These are phyloP conservation scores for Chimonanthus praecox DNA, from an alignment of 164 flowering plant species.

Conservation along the genomic window DNA sequence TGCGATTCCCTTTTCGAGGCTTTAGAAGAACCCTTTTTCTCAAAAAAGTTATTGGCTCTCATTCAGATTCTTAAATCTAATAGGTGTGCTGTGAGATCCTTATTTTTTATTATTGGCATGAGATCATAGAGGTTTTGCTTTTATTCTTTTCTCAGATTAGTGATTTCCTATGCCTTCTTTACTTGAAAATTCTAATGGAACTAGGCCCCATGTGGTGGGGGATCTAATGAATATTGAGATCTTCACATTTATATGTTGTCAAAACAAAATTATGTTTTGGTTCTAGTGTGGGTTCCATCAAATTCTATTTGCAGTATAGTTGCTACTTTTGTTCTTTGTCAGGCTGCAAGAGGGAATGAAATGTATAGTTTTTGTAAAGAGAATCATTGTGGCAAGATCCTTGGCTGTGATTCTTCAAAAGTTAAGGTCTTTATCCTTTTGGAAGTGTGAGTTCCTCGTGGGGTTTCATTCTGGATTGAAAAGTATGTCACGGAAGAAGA, in stretches of 20 bases:
- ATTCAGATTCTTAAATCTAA: conserved; percentile 57
- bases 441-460: conserved; percentile 81
- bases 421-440: conserved; percentile 43
- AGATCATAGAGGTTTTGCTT: neutral
- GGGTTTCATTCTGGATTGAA: conserved; percentile 72
- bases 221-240: neutral
- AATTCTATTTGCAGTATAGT: neutral
- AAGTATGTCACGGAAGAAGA: conserved; percentile 62
- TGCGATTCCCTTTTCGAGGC: conserved; percentile 40
- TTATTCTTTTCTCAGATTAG: neutral
- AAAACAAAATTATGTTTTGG: too few species aligned
- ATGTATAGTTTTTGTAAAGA: conserved; percentile 89
- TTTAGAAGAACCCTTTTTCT: conserved; percentile 77
- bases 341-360: conserved; percentile 71
- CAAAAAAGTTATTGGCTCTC: conserved; percentile 67
- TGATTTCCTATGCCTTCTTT: neutral
- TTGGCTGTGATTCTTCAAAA: conserved; percentile 57
- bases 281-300: neutral
- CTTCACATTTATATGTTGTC: neutral
- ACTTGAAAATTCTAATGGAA: neutral
- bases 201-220: neutral
- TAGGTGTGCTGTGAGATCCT: conserved; percentile 44
- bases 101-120: neutral
- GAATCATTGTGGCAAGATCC: conserved; percentile 78
- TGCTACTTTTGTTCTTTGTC: conserved; percentile 19